Evolutionary conservation across 345 rosid genomes (phyloP).

Genomic region (Acer negundo): DNA sequence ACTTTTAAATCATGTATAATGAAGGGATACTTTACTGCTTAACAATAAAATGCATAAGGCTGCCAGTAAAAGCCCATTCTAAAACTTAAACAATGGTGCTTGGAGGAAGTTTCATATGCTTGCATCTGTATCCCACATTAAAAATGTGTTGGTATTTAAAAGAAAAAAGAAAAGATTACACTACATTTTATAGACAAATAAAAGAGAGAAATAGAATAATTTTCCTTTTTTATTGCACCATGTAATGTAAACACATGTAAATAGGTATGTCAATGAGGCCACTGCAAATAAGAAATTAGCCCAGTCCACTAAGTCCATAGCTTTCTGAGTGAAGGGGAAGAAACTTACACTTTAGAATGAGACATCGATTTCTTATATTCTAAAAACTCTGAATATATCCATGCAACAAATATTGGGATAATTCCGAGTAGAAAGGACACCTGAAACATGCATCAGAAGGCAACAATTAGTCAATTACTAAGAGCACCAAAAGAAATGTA

Average conservation of each 20-base stretch:
- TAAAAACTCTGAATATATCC: slow-evolving; percentile 88
- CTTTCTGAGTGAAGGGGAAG: not conserved
- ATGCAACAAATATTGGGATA: slow-evolving; percentile 74
- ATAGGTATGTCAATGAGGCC: not conserved
- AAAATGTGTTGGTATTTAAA: not conserved
- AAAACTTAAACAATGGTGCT: not conserved
- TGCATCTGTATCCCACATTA: not conserved
- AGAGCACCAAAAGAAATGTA: not conserved
- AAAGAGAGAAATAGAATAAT: not conserved
- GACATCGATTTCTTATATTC: slow-evolving; percentile 62
- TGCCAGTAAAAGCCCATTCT: not conserved
- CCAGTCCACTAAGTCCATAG: slow-evolving; percentile 1
- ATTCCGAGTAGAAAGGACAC: slow-evolving; percentile 89
- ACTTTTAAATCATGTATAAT: not conserved
- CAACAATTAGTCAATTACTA: too few relatives aligned
- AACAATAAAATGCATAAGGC: not conserved
- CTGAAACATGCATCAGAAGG: slow-evolving; percentile 42
- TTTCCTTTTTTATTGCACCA: not conserved
- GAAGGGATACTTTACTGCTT: not conserved
- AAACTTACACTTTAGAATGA: slow-evolving; percentile 77
- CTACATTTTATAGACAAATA: not conserved
- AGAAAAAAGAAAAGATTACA: not conserved
- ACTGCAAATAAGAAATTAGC: not conserved
- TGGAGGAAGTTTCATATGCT: not conserved
- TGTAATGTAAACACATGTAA: slow-evolving; percentile 6